Evolutionary conservation across 1,284 basidiomycete genomes (phyloP).

Genomic region (Leccinum pachyderme): DNA sequence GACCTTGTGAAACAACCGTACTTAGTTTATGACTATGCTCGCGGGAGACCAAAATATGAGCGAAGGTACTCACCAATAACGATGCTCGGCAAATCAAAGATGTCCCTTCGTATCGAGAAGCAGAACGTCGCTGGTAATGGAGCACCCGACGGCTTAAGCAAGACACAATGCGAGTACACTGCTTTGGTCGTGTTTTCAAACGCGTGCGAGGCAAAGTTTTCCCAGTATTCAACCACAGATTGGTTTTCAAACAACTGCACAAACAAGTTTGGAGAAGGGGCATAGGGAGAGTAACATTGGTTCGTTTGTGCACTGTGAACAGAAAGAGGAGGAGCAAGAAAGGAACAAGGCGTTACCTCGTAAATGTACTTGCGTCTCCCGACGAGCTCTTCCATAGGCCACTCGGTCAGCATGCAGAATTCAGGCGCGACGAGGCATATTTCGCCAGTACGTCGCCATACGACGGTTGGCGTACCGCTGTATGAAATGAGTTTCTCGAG

Average conservation of each 20-base stretch:
- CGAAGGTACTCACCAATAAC: conserved; percentile 64
- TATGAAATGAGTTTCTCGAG: conserved; percentile 96
- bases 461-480: conserved; percentile 98
- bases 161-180: conserved; percentile 88
- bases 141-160: conserved; percentile 80
- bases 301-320: conserved; percentile 17
- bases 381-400: conserved; percentile 81
- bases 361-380: conserved; percentile 85
- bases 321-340: conserved; percentile 18
- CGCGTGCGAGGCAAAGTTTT: conserved; percentile 91
- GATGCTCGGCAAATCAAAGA: conserved; percentile 84
- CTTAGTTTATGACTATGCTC: background rate
- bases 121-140: conserved; percentile 88
- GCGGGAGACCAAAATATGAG: conserved; percentile 11
- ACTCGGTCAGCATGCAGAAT: conserved; percentile 92
- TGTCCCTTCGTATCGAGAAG: conserved; percentile 88
- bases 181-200: conserved; percentile 95
- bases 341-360: conserved; percentile 53
- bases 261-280: background rate
- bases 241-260: conserved; percentile 82
- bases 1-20: conserved; percentile 45
- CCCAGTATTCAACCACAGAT: conserved; percentile 92
- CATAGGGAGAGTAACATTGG: conserved; percentile 2
- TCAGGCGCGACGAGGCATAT: conserved; percentile 96
- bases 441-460: conserved; percentile 97